A percentile compares a stretch with the other conserved stretches of the same genome.
phyloP scores from a whole-genome alignment of 1,284 basidiomycete species.

The Cutaneotrichosporon mucoides region DNA sequence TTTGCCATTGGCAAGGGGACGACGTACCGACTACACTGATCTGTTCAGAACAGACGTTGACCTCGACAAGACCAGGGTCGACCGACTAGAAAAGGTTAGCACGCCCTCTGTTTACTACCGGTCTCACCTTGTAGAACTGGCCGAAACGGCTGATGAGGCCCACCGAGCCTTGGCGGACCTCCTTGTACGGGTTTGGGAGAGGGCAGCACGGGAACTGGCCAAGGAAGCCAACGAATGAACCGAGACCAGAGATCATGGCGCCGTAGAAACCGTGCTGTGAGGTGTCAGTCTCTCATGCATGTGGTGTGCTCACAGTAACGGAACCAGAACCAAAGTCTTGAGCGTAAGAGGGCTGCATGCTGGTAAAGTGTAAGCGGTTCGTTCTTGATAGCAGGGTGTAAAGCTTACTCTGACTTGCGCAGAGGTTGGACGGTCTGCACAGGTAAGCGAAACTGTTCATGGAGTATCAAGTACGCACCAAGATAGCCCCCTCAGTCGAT shows the following conservation, averaged over 20 bases:
- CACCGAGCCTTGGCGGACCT: slow-evolving; percentile 71
- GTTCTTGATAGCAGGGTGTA: background rate
- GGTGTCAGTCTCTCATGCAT: slow-evolving; percentile 27
- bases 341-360: slow-evolving; percentile 67
- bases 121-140: slow-evolving; percentile 64
- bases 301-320: slow-evolving; percentile 48
- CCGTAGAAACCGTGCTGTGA: slow-evolving; percentile 79
- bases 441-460: slow-evolving; percentile 5
- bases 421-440: slow-evolving; percentile 46
- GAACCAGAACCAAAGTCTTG: slow-evolving; percentile 69
- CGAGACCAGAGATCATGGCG: slow-evolving; percentile 63
- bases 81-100: slow-evolving; percentile 55
- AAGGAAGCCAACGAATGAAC: slow-evolving; percentile 50
- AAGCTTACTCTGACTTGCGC: slow-evolving; percentile 40
- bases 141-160: slow-evolving; percentile 85
- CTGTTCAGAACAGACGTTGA: slow-evolving; percentile 88
- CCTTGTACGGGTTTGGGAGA: slow-evolving; percentile 54
- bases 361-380: slow-evolving; percentile 7
- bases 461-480: background rate
- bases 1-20: no score
- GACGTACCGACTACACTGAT: slow-evolving; percentile 59
- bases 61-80: slow-evolving; percentile 84
- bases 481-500: background rate
- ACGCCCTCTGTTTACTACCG: background rate
- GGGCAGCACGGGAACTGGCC: slow-evolving; percentile 88